These are phyloP conservation scores for Westerdykella sp. DNA, from an alignment of 2,329 filamentous ascomycete species.

Conservation along the genomic window DNA sequence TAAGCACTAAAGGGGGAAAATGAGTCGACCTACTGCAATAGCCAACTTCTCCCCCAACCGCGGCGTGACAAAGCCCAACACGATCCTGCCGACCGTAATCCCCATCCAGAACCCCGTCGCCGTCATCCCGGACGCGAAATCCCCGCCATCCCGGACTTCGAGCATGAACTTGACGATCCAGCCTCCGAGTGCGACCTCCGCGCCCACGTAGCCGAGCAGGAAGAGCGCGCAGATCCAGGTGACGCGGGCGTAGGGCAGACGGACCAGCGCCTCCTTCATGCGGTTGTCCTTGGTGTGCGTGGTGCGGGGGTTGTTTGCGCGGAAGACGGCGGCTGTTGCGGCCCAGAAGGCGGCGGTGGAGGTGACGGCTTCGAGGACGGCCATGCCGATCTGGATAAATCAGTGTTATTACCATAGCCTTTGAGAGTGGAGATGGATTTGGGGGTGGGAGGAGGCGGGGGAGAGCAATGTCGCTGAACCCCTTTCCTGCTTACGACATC, in stretches of 20 bases:
- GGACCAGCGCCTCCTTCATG: constrained; percentile 47
- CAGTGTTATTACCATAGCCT: background rate
- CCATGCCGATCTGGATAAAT: constrained; percentile 44
- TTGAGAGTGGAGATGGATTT: background rate
- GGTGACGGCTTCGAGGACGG: constrained; percentile 51
- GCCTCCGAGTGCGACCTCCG: constrained; percentile 68
- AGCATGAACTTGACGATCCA: constrained; percentile 89
- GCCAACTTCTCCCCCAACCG: constrained; percentile 62
- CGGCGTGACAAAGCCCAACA: constrained; percentile 71
- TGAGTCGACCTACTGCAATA: constrained; percentile 35
- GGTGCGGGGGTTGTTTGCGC: constrained; percentile 44
- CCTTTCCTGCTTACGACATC: background rate
- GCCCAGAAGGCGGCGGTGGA: constrained; percentile 57
- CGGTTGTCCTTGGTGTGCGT: constrained; percentile 43
- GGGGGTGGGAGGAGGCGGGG: too few relatives aligned
- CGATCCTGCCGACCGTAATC: constrained; percentile 65
- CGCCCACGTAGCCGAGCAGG: constrained; percentile 70
- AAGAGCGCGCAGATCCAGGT: constrained; percentile 72
- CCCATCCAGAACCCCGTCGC: constrained; percentile 82
- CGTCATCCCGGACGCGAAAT: constrained; percentile 68
- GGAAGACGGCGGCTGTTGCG: constrained; percentile 54
- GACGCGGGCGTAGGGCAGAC: constrained; percentile 45
- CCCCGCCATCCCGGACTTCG: constrained; percentile 59
- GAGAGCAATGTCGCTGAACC: background rate
- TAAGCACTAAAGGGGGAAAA: constrained; percentile 37